phyloP scores from a whole-genome alignment of 495 filamentous ascomycete genomes.

The Tuber magnatum region DNA sequence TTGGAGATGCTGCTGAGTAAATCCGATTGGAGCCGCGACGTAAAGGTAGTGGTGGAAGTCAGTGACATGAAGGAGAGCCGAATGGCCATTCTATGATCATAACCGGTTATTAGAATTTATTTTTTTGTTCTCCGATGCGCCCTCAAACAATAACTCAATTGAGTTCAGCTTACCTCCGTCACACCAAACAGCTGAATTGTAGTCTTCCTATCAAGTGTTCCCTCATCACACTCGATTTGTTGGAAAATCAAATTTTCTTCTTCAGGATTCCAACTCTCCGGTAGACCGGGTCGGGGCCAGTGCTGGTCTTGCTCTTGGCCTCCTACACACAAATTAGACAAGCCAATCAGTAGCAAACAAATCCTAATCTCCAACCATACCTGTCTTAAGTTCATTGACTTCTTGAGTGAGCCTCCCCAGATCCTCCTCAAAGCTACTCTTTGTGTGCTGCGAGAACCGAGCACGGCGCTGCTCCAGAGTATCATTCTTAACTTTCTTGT shows the following conservation, averaged over 20 bases:
- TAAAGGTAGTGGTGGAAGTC: slow-evolving; percentile 96
- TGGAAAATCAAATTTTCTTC: slow-evolving; percentile 77
- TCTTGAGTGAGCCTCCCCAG: slow-evolving; percentile 92
- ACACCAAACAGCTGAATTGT: slow-evolving; percentile 89
- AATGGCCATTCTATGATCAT: slow-evolving; percentile 62
- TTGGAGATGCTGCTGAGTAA: slow-evolving; percentile 66
- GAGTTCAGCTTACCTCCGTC: slow-evolving; percentile 59
- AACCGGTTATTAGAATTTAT: slow-evolving; percentile 24
- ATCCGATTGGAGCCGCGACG: slow-evolving; percentile 76
- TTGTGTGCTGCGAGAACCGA: slow-evolving; percentile 55
- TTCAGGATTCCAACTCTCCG: slow-evolving; percentile 58
- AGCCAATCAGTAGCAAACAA: slow-evolving; percentile 3
- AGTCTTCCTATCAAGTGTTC: slow-evolving; percentile 63
- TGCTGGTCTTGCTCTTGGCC: slow-evolving; percentile 91
- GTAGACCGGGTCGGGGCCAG: slow-evolving; percentile 74
- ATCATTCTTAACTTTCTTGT: slow-evolving; percentile 42
- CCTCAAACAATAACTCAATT: background rate
- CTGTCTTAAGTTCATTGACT: slow-evolving; percentile 65
- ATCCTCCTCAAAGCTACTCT: slow-evolving; percentile 81
- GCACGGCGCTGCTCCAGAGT: slow-evolving; percentile 50
- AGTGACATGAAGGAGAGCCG: slow-evolving; percentile 88
- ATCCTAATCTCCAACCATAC: slow-evolving; percentile 9
- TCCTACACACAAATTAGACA: slow-evolving; percentile 44
- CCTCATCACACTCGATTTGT: slow-evolving; percentile 92
- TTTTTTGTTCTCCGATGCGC: background rate